These are phyloP conservation scores for Gaillardinia entomophila DNA, from an alignment of 805 yeast genomes.

Conservation along the genomic window DNA sequence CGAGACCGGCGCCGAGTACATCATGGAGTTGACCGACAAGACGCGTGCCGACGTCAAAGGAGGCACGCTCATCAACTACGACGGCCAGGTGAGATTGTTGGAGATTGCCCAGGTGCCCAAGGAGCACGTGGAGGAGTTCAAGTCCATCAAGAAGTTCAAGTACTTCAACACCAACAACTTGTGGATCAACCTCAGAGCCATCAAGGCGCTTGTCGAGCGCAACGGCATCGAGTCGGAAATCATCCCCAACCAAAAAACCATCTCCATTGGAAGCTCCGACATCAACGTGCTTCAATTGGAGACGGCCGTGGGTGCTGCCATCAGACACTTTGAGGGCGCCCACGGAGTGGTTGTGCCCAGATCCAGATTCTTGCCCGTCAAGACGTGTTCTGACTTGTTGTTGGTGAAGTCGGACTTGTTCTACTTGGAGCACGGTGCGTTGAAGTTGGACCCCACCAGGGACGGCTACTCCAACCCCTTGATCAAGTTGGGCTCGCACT, in stretches of 20 bases:
- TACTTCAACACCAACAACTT: constrained; percentile 97
- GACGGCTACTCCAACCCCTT: constrained; percentile 90
- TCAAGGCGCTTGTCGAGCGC: constrained; percentile 83
- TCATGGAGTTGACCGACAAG: constrained; percentile 98
- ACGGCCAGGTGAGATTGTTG: constrained; percentile 87
- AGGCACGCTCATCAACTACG: constrained; percentile 95
- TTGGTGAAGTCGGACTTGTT: constrained; percentile 94
- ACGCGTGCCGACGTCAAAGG: constrained; percentile 99
- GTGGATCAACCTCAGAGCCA: constrained; percentile 94
- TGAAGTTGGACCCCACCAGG: constrained; percentile 76
- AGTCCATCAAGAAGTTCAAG: constrained; percentile 94
- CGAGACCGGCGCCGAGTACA: constrained; percentile 85
- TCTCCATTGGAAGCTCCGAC: constrained; percentile 71
- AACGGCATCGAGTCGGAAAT: constrained; percentile 85
- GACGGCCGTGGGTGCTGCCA: constrained; percentile 99
- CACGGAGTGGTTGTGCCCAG: constrained; percentile 99
- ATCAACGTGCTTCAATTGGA: constrained; percentile 89
- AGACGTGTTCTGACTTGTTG: constrained; percentile 91
- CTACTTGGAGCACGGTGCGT: constrained; percentile 84
- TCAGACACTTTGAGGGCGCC: constrained; percentile 89
- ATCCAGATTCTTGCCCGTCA: constrained; percentile 95
- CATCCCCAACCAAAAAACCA: constrained; percentile 88
- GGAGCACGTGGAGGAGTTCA: constrained; percentile 96
- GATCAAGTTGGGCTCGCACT: constrained; percentile 93
- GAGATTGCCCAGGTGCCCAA: constrained; percentile 99